Base-by-base conservation (phyloP, 768 basidiomycete genomes). In the Phlebiopsis flavidoalba region DNA sequence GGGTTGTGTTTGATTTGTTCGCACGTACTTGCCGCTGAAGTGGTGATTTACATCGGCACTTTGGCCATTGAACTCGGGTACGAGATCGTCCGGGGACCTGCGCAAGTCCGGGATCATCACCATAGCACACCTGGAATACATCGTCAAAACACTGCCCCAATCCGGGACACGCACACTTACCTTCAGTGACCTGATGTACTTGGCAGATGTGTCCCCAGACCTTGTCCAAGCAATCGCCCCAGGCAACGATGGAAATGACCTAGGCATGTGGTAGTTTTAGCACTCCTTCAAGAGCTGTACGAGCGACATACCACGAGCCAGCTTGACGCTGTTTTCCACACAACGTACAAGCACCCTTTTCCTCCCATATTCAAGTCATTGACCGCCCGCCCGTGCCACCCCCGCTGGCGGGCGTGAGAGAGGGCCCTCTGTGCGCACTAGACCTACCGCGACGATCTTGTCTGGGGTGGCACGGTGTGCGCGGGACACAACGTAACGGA, bases 301-400 rank as follows among this genome's bases (percentile, higher is more conserved):
- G 19, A 21, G 36, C 12, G 3, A 19, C 53, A 1, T 36, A 60
- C 58, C 58, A 60, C 6, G 58, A 60, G 24, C 24, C 43, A 8
- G 58, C n/a, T 60, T 5, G 58, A 60, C 19, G 26, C 51, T 2
- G 58, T 60, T 40, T 53, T 60, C 58, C 58, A 60, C 8, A 53
- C 40, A 14, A 60, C 8, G n/a, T 60, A 52, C 49, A 60, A 14
- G 22, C 22, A 53, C 1, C 58, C 51, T 17, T 60, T 60, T 36
- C 21, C 37, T 1, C 58, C 58, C 14, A 53, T 52, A 24, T 51
- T 51, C 8, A 60, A 14, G 43, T 60, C 50, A n/a, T 40, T 52
- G 15, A 53, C 26, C 11, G 15, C 48, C 8, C n/a, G 50, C 8
- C 57, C 57, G 2, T 58, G 45, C 57, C 57, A 58, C 15, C 57